Base-by-base conservation (phyloP, 208 protist species). In the Trypanosomatidae sp. region DNA sequence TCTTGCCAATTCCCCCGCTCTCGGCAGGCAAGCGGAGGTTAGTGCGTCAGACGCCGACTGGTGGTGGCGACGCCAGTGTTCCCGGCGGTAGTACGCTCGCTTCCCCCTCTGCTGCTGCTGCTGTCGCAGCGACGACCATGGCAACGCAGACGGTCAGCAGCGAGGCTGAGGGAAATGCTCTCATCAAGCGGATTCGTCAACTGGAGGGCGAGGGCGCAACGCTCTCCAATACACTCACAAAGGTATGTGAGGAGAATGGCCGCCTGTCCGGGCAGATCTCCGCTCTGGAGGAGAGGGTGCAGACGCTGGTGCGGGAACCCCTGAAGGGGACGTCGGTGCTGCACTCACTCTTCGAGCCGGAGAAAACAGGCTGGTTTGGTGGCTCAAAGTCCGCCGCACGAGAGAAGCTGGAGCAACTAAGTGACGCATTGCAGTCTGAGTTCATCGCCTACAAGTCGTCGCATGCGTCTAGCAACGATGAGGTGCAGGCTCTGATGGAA, bases 171-270 rank as follows among this genome's bases (percentile, higher is more conserved):
- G 83, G 66, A 56, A 83, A 93, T 62, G 87, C 87, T 4, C 70
- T 93, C n/a, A 80, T 90, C 44, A 74, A 76, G 58, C 81, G 89
- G 33, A 68, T 97, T 36, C 71, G 77, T 4, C 87, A 91, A 76
- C 82, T 95, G 49, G 86, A 95, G 77, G 59, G 39, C 13, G 89
- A 97, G 66, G 89, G 87, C 66, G 52, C 70, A 15, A 73, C 82
- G 30, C 81, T 97, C 8, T 82, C 89, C 12, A 81, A 82, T 44
- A 74, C 84, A 7, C 82, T 97, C 28, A 73, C 85, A 9, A 91
- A 88, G 66, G 77, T 97, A 12, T 95, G 90, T 59, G 89, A 94
- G n/a, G 88, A 97, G 60, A 97, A 95, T 74, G 75, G 82, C 0
- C 73, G 67, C n/a, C 83, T 97, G 25, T 74, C 81, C 0, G 60